A percentile compares a stretch with the other conserved stretches of the same genome.
Conservation (phyloP, 108 stramenopile genomes). For the Cylindrotheca fusiformis region DNA sequence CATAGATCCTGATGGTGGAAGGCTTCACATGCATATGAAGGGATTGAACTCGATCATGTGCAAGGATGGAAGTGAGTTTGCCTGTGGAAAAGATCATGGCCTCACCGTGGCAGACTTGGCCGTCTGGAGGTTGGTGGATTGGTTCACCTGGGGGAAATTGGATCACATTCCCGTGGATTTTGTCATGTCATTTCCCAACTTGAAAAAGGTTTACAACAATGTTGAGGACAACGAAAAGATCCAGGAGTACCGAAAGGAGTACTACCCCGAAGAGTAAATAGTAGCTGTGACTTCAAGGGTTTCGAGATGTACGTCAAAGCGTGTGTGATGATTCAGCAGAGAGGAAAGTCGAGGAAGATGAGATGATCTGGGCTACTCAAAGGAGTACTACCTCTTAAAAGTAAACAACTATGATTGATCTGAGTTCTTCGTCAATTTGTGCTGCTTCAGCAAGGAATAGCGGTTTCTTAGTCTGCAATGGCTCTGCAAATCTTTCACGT, state of each 20-base stretch:
- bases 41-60: constrained; percentile 9
- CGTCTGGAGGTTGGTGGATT: constrained; percentile 8
- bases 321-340: no score
- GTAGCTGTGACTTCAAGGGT: no score
- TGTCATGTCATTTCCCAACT: constrained; percentile 2
- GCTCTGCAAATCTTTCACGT: no score
- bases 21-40: constrained; percentile 5
- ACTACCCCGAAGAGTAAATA: background rate
- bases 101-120: constrained; percentile 10
- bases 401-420: no score
- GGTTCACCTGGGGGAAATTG: constrained; percentile 2
- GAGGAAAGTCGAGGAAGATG: no score
- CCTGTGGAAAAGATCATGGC: constrained; percentile 2
- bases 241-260: background rate
- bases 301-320: no score
- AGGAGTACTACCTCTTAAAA: no score
- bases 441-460: no score
- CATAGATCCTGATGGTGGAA: constrained; percentile 8
- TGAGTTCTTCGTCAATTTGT: no score
- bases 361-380: no score
- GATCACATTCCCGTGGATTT: constrained; percentile 11
- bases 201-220: background rate
- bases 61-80: background rate
- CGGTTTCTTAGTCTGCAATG: no score
- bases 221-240: constrained; percentile 4